Percentiles rank a stretch among this genome's conserved stretches.
phyloP scores from a whole-genome alignment of 2,329 filamentous ascomycete species.

The Hirsutella minnesotensis region DNA sequence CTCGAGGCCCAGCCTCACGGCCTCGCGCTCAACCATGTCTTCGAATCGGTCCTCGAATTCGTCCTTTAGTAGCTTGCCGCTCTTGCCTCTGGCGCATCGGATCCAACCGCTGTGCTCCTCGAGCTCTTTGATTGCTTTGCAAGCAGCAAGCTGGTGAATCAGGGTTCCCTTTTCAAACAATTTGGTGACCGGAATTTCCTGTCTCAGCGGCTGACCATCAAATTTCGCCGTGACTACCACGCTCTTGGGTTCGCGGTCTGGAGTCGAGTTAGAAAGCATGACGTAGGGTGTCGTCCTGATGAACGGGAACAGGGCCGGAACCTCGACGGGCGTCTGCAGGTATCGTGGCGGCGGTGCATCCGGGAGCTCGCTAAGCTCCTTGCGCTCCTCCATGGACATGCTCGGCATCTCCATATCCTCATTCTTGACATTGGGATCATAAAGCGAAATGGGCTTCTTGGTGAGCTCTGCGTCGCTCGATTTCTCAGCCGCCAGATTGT shows the following conservation, averaged over 20 bases:
- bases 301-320: constrained; percentile 57
- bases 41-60: constrained; percentile 37
- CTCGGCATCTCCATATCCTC: constrained; percentile 23
- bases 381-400: constrained; percentile 3
- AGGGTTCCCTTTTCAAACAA: constrained; percentile 35
- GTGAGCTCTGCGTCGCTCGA: not conserved
- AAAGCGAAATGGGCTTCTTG: constrained; percentile 45
- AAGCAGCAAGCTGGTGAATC: constrained; percentile 59
- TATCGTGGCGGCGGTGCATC: constrained; percentile 38
- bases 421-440: constrained; percentile 35
- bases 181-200: constrained; percentile 50
- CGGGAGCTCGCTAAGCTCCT: constrained; percentile 37
- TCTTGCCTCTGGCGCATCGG: constrained; percentile 32
- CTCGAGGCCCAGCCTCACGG: constrained; percentile 49
- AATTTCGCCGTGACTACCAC: constrained; percentile 48
- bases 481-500: not conserved
- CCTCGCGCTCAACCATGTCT: constrained; percentile 53
- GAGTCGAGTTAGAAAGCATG: constrained; percentile 41
- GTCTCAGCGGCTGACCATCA: constrained; percentile 43
- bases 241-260: constrained; percentile 30
- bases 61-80: constrained; percentile 32
- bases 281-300: constrained; percentile 54
- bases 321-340: constrained; percentile 50
- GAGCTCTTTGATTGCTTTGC: constrained; percentile 55
- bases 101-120: constrained; percentile 62